Evolutionary conservation across 441 rosid species (phyloP).

Genomic region (Adansonia madagascariensis): DNA sequence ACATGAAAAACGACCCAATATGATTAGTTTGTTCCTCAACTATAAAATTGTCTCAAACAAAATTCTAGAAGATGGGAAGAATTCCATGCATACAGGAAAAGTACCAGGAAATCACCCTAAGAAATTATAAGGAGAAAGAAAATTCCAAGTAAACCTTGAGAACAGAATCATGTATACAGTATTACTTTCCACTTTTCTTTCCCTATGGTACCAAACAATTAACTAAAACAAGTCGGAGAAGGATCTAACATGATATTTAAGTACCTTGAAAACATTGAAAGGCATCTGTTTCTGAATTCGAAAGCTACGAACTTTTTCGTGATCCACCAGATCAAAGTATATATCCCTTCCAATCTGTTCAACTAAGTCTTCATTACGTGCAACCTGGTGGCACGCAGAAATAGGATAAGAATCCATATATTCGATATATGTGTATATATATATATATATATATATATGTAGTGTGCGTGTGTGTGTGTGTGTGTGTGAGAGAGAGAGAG

Average conservation of each 20-base stretch:
- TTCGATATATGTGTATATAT: not conserved
- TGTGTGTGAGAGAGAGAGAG: too few relatives aligned
- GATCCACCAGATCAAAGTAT: constrained; percentile 81
- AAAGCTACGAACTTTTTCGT: constrained; percentile 74
- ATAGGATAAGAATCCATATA: constrained; percentile 9
- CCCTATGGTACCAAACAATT: not conserved
- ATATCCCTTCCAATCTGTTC: constrained; percentile 69
- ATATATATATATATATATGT: not conserved
- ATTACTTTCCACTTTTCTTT: constrained; percentile 1
- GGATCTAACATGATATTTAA: not conserved
- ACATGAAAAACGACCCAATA: constrained; percentile 3
- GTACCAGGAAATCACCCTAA: constrained; percentile 1
- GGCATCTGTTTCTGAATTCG: constrained; percentile 73
- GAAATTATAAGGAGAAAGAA: not conserved
- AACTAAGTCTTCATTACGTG: constrained; percentile 53
- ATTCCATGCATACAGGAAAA: constrained; percentile 4
- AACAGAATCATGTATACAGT: not conserved
- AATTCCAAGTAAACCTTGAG: not conserved
- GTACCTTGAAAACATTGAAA: constrained; percentile 67
- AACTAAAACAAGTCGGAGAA: constrained; percentile 10
- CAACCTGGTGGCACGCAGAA: constrained; percentile 48
- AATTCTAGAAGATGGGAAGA: not conserved
- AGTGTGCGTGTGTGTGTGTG: not conserved
- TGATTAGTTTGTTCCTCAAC: constrained; percentile 6
- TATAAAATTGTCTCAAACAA: constrained; percentile 16